Base-by-base conservation (phyloP, 306 rosid genomes). In the Cercis canadensis region DNA sequence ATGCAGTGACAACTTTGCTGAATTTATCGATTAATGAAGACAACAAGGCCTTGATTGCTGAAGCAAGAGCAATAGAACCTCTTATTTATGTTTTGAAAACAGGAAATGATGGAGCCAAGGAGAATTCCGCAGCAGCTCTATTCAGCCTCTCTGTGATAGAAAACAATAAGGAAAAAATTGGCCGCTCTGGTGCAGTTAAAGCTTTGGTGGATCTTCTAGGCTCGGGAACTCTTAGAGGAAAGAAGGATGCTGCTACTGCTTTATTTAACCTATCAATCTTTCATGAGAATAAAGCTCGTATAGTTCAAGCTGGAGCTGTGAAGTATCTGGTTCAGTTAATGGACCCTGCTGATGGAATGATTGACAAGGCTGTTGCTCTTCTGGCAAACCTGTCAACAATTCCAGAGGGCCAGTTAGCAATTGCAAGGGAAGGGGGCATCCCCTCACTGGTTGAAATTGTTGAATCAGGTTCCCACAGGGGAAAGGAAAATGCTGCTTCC, bases 181-280 rank as follows among this genome's bases (percentile, higher is more conserved):
- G 98, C 12, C 95, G 96, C 40, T 86, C 97, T 11, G 94, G 92
- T 69, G 98, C 97, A 15, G 83, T 90, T 45, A 94, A 84, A 80
- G 90, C 87, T 34, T 83, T 94, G 85, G 97, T 94, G 74, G 86
- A 87, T 64, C 97, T 94, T 88, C 87, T 94, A 67, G 76, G 80
- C 72, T 87, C 82, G 2, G 96, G 97, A 46, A 90, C 94, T 72
- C 85, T 90, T 47, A 80, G 97, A 70, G 98, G 98, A 66, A 90
- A 90, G 84, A 94, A 94, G 75, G 98, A 94, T 78, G 96, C 97
- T 49, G 89, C 92, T n/a, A 88, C 98, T 24, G 98, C 98, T 63
- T 78, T 94, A 76, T 94, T 81, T 80, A 90, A 90, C 72, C 82
- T 94, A 40, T 94, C 98, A 6, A 89, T 94, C 65, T 89, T 80